Percentiles rank a stretch among this genome's conserved stretches.
Conservation (phyloP, 192 early-diverging fungal genomes). For the Tieghemiomyces parasiticus region DNA sequence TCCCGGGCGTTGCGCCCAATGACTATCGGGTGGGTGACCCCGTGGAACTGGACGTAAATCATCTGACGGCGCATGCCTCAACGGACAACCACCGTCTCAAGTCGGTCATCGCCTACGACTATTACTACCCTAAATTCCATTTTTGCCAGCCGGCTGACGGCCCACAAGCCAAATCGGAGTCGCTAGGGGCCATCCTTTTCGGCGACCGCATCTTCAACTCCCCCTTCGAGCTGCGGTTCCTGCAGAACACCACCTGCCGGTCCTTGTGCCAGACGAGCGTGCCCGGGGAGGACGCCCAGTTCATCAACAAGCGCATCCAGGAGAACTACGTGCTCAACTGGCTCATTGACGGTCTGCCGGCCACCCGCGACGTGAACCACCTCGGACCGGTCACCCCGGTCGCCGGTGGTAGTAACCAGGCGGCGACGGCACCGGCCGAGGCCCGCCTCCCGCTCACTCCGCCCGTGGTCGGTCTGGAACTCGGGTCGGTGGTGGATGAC, state of each 20-base stretch:
- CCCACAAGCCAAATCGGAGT: slow-evolving; percentile 51
- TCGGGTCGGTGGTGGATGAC: slow-evolving; percentile 33
- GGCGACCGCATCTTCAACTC: slow-evolving; percentile 86
- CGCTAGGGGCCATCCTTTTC: slow-evolving; percentile 86
- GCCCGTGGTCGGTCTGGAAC: slow-evolving; percentile 67
- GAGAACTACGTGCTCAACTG: slow-evolving; percentile 68
- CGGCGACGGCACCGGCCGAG: slow-evolving; percentile 16
- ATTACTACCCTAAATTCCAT: slow-evolving; percentile 74
- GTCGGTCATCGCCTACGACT: slow-evolving; percentile 74
- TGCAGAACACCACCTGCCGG: slow-evolving; percentile 45
- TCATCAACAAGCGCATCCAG: slow-evolving; percentile 71
- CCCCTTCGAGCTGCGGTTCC: slow-evolving; percentile 48
- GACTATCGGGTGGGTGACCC: slow-evolving; percentile 54
- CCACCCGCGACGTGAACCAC: slow-evolving; percentile 20
- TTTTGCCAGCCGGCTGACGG: slow-evolving; percentile 64
- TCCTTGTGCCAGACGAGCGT: slow-evolving; percentile 46
- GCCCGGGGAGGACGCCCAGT: slow-evolving; percentile 55
- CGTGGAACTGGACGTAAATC: slow-evolving; percentile 75
- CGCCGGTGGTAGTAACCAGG: neutral
- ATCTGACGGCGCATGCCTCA: slow-evolving; percentile 56
- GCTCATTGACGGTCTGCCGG: slow-evolving; percentile 89
- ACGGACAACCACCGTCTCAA: slow-evolving; percentile 41
- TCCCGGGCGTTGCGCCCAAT: slow-evolving; percentile 83
- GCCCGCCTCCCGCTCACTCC: slow-evolving; percentile 32
- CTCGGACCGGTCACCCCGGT: neutral